Conservation (phyloP, 1,284 basidiomycete genomes). For the Pyrrhoderma lamaoense region DNA sequence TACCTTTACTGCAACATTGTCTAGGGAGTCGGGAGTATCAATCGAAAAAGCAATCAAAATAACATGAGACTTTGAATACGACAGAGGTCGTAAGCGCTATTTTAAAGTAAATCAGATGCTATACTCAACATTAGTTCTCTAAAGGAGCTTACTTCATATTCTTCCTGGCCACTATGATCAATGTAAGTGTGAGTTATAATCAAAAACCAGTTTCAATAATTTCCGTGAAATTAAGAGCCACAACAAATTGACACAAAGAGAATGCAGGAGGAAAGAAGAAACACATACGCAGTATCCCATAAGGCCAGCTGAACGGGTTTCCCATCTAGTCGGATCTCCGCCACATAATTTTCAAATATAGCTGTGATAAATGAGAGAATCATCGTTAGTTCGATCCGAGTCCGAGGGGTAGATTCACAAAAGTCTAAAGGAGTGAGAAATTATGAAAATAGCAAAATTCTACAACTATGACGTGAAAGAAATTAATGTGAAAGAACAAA, state of each 20-base stretch:
- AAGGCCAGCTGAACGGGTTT: conserved; percentile 93
- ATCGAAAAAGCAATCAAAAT: conserved; percentile 96
- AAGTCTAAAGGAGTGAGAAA: conserved; percentile 5
- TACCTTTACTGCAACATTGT: conserved; percentile 92
- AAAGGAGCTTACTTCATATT: conserved; percentile 67
- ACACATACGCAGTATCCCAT: conserved; percentile 95
- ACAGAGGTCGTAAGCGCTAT: conserved; percentile 86
- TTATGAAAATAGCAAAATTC: neutral
- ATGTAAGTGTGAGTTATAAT: conserved; percentile 15
- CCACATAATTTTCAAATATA: conserved; percentile 98
- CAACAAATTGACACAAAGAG: neutral
- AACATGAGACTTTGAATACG: conserved; percentile 97
- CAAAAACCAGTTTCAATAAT: neutral
- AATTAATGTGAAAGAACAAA: neutral
- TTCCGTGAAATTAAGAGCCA: too few species aligned
- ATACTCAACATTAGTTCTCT: neutral
- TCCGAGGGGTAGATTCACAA: neutral
- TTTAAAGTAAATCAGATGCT: neutral
- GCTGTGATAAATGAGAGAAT: conserved; percentile 37
- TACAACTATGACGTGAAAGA: neutral
- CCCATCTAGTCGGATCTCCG: conserved; percentile 94
- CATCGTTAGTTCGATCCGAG: conserved; percentile 11
- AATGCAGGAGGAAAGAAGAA: conserved; percentile 2
- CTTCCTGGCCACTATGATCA: conserved; percentile 76
- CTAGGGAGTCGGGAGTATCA: conserved; percentile 93